These are phyloP conservation scores for Zelonia costaricensis DNA, from an alignment of 208 protist genomes.

Conservation along the genomic window DNA sequence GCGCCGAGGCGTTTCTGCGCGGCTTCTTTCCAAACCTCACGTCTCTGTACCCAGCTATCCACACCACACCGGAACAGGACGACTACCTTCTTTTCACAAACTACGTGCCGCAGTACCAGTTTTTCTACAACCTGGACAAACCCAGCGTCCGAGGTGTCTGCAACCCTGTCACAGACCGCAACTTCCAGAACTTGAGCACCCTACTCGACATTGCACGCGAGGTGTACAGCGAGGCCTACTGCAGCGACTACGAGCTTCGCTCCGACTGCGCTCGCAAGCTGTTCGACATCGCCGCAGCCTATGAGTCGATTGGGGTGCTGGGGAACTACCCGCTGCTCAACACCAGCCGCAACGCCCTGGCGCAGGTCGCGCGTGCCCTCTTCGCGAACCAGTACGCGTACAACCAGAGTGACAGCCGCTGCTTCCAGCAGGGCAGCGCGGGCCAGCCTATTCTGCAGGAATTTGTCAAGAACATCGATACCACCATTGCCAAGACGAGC, in stretches of 20 bases:
- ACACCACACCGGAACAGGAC: conserved; percentile 18
- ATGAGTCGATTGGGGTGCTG: conserved; percentile 10
- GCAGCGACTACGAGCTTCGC: conserved; percentile 8
- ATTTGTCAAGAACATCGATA: conserved; percentile 38
- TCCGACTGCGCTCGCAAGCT: conserved; percentile 16
- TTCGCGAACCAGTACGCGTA: conserved; percentile 16
- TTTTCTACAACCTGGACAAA: conserved; percentile 14
- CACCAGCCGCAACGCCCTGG: not conserved
- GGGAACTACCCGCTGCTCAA: conserved; percentile 21
- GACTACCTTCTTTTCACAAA: conserved; percentile 24
- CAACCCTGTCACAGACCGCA: conserved; percentile 11
- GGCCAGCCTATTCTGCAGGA: conserved; percentile 27
- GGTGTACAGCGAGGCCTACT: conserved; percentile 23
- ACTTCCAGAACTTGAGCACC: conserved; percentile 13
- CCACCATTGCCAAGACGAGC: conserved; percentile 7
- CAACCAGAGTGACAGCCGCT: conserved; percentile 19
- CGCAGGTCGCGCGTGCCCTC: not conserved
- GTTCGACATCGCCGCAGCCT: conserved; percentile 21
- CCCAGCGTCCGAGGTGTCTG: conserved; percentile 2
- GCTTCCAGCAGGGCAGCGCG: conserved; percentile 18
- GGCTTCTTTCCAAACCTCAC: conserved; percentile 34
- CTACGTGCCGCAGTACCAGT: conserved; percentile 10
- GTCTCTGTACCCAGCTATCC: conserved; percentile 27
- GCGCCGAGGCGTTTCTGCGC: conserved; percentile 37
- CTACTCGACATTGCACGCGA: conserved; percentile 18